phyloP scores from a whole-genome alignment of 495 filamentous ascomycete species.

The Neurospora tetraspora region DNA sequence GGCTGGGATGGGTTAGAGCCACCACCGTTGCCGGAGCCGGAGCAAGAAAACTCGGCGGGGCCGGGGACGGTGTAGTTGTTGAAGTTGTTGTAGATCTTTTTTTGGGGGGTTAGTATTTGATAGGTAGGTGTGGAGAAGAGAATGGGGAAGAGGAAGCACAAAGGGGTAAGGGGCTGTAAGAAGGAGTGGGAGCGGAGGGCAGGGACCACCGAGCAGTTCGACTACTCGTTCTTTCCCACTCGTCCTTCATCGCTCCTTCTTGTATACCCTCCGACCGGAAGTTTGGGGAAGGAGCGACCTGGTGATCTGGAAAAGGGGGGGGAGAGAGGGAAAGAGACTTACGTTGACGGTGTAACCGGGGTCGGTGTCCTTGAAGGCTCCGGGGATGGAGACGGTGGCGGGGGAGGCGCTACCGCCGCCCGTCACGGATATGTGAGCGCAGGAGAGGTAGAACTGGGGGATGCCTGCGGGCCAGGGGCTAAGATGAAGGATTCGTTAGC shows the following conservation, averaged over 20 bases:
- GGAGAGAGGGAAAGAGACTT: neutral
- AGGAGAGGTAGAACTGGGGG: slow-evolving; percentile 48
- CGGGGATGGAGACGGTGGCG: slow-evolving; percentile 43
- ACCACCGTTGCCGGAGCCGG: neutral
- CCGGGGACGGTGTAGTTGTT: slow-evolving; percentile 22
- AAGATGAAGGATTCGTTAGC: no score
- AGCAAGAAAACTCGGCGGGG: slow-evolving; percentile 17
- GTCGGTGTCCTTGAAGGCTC: slow-evolving; percentile 44
- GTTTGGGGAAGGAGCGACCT: neutral
- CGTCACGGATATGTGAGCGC: slow-evolving; percentile 49
- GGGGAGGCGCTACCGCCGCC: slow-evolving; percentile 42
- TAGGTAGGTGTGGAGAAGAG: no score
- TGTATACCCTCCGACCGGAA: neutral
- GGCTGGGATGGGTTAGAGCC: neutral
- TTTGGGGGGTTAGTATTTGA: neutral
- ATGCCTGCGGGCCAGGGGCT: slow-evolving; percentile 32
- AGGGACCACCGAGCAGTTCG: no score
- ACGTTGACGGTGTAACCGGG: slow-evolving; percentile 44
- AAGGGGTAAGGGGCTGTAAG: no score
- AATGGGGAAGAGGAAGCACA: no score
- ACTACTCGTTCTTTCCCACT: neutral
- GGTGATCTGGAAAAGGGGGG: neutral
- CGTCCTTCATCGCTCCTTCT: neutral
- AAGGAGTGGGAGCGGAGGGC: no score
- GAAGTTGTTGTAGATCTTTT: slow-evolving; percentile 22